Evolutionary conservation across 192 early-diverging fungal species (phyloP), one percentile per base, ranked within the genome.

Genomic region (Entomortierella chlamydospora): DNA sequence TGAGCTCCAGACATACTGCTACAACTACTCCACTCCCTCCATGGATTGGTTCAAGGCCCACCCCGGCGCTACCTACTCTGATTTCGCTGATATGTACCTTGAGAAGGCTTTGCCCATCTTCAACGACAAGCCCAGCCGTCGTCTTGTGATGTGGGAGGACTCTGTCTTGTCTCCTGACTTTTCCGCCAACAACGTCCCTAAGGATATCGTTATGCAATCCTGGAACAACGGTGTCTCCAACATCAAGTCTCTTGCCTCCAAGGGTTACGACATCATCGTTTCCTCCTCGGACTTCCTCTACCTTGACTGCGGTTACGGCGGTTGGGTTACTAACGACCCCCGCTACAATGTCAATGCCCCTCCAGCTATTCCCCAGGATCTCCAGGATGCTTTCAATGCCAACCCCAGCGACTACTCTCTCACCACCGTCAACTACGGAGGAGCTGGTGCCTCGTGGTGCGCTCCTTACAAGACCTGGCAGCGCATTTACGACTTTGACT

Each of bases 131-230:
- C 58, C 81, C 30, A 83, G 80, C 57, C 85, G 86, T 60, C 82
- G 85, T 28, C 12, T 84, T 9, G 88, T 95, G 74, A 85, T 91
- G 30, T 96, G 95, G 95, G 93, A 95, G 76, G 94, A 96, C 76
- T 85, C 74, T 42, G 22, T 74, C 33, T 39, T 74, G 28, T 73
- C 66, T 15, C 61, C 60, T 45, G 74, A 69, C 52, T 58, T 83
- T 31, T 13, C 66, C 15, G 85, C 82, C 61, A 84, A 86, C 49
- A 77, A 82, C 34, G 72, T 93, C 68, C 64, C 79, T 52, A 86
- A 85, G 57, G 77, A 87, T 63, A 86, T 87, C 30, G 82, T 91
- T 53, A 82, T 90, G 53, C 90, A 93, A 84, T 82, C 91, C 51
- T 92, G 93, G 90, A 86, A 88, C 72, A 69, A 61, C n/a, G 88